Evolutionary conservation across 78 protist species (phyloP).

Genomic region (Blattamonas nauphoetae): DNA sequence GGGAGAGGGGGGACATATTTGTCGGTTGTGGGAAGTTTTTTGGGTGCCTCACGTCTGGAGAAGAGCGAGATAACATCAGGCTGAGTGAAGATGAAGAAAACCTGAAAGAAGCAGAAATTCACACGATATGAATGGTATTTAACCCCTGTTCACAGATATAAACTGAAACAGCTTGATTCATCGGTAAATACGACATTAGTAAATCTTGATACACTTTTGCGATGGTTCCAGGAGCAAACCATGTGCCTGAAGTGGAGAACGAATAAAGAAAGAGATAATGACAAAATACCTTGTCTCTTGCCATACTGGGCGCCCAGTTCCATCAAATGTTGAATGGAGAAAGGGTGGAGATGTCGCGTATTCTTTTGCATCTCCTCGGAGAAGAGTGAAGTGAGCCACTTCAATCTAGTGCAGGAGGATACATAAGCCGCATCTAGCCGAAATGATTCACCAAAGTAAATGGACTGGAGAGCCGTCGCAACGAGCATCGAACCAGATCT

Average conservation of each 20-base stretch:
- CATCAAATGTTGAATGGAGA: not conserved
- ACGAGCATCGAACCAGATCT: not conserved
- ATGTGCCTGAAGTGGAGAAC: no score
- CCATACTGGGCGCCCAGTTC: not conserved
- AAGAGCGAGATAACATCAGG: not conserved
- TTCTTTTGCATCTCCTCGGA: not conserved
- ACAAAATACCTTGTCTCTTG: not conserved
- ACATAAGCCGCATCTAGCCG: not conserved
- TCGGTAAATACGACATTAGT: not conserved
- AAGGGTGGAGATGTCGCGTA: not conserved
- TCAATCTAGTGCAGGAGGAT: not conserved
- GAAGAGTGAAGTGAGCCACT: not conserved
- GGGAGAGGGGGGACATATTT: not conserved
- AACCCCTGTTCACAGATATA: not conserved
- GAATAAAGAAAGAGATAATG: no score
- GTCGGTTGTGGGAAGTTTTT: not conserved
- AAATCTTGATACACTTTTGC: not conserved
- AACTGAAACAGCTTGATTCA: not conserved
- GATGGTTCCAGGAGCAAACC: not conserved
- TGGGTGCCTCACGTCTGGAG: not conserved
- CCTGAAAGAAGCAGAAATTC: not conserved
- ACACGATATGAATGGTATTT: not conserved
- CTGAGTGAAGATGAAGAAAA: not conserved
- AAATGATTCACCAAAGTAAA: not conserved
- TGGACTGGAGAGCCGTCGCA: not conserved